These are phyloP conservation scores for Alternaria hordeiaustralica DNA, from an alignment of 2,329 filamentous ascomycete species.

Conservation along the genomic window DNA sequence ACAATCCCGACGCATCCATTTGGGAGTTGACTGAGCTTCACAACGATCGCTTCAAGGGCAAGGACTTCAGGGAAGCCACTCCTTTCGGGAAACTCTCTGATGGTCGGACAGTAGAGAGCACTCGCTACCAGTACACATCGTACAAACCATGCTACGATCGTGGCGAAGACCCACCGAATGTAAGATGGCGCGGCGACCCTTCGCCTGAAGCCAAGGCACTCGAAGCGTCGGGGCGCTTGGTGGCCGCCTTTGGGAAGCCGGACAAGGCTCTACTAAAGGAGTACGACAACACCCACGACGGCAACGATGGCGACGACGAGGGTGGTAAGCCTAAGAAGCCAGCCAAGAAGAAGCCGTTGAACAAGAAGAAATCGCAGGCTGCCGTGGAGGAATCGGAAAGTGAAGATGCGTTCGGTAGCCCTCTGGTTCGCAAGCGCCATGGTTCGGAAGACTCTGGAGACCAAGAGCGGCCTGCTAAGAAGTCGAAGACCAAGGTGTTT, in stretches of 20 bases:
- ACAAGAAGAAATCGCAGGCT: background rate
- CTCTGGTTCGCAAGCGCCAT: background rate
- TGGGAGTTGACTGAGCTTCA: constrained; percentile 33
- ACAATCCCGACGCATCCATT: constrained; percentile 29
- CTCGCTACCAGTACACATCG: constrained; percentile 31
- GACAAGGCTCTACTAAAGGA: constrained; percentile 5
- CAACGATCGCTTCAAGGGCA: constrained; percentile 27
- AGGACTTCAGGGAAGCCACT: constrained; percentile 12
- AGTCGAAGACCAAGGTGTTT: background rate
- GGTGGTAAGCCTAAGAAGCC: background rate
- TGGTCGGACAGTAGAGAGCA: constrained; percentile 37
- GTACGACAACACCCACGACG: background rate
- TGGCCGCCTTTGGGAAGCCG: constrained; percentile 8
- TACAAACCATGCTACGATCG: constrained; percentile 31
- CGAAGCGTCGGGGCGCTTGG: background rate
- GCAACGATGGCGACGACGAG: background rate
- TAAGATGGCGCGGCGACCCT: constrained; percentile 12
- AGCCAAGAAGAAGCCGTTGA: background rate
- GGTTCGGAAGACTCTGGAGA: background rate
- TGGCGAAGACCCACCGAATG: constrained; percentile 15
- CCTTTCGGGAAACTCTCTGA: constrained; percentile 15
- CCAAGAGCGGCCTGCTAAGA: background rate
- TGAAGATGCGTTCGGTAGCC: background rate
- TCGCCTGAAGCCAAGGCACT: constrained; percentile 7
- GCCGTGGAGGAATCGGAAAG: background rate